A percentile compares a stretch with the other conserved stretches of the same genome.
phyloP scores from a whole-genome alignment of 2,329 filamentous ascomycete species.

The Colletotrichum sp. region DNA sequence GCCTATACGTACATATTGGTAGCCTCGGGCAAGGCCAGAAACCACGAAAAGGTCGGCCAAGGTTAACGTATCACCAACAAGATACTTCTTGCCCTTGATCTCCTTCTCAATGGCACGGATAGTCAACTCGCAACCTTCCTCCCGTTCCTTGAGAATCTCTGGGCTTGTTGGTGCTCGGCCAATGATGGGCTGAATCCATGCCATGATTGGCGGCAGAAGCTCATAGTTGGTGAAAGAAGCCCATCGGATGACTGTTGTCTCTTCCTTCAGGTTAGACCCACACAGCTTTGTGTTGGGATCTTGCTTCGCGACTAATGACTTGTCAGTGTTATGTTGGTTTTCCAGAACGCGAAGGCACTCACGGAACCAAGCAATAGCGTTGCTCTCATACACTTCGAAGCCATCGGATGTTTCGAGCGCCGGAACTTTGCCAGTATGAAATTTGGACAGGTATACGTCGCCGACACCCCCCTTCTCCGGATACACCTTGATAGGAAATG shows the following conservation, averaged over 20 bases:
- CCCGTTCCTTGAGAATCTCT: not conserved
- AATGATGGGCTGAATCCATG: not conserved
- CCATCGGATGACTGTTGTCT: not conserved
- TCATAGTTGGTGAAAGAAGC: not conserved
- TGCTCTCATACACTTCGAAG: not conserved
- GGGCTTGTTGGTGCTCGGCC: not conserved
- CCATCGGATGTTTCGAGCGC: not conserved
- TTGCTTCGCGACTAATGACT: not conserved
- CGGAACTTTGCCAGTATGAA: not conserved
- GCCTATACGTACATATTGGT: not conserved
- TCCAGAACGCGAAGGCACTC: rapidly evolving
- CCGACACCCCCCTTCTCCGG: not conserved
- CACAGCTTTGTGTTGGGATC: not conserved
- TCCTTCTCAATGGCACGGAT: not conserved
- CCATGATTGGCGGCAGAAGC: not conserved
- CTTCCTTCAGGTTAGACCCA: not conserved
- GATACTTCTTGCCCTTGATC: not conserved
- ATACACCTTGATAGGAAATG: not conserved
- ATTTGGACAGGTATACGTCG: not conserved
- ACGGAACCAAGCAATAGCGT: not conserved
- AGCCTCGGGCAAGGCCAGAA: not conserved
- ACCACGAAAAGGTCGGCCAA: not conserved
- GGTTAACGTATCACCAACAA: not conserved
- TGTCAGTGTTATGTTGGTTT: not conserved
- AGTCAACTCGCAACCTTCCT: not conserved